Evolutionary conservation across 805 yeast genomes (phyloP).

Genomic region (Ogataea chonburiensis): DNA sequence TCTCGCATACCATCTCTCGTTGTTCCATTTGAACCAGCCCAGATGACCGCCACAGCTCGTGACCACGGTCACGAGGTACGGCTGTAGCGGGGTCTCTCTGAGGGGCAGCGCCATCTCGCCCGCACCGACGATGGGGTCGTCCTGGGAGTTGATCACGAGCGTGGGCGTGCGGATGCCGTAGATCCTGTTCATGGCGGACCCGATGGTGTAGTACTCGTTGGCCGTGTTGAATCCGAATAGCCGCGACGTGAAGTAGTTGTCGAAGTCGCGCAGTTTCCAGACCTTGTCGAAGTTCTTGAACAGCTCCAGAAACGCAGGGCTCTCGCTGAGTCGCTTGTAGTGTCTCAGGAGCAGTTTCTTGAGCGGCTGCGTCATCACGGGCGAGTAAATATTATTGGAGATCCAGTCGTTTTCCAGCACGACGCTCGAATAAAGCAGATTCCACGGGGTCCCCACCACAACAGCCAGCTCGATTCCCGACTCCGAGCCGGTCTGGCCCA

Average conservation of each 20-base stretch:
- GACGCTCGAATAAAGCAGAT: slow-evolving; percentile 50
- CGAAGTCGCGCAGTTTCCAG: slow-evolving; percentile 53
- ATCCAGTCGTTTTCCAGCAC: slow-evolving; percentile 42
- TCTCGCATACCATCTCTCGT: slow-evolving; percentile 64
- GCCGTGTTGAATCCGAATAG: slow-evolving; percentile 65
- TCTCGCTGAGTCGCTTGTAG: slow-evolving; percentile 37
- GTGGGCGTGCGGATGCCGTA: slow-evolving; percentile 59
- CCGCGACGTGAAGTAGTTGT: slow-evolving; percentile 60
- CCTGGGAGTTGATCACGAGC: slow-evolving; percentile 60
- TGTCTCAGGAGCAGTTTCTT: slow-evolving; percentile 44
- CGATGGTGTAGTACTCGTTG: slow-evolving; percentile 62
- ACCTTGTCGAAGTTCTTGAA: slow-evolving; percentile 23
- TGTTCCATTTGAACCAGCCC: slow-evolving; percentile 66
- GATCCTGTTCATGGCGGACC: slow-evolving; percentile 55
- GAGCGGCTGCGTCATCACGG: slow-evolving; percentile 49
- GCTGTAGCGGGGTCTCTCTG: slow-evolving; percentile 51
- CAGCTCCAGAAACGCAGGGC: slow-evolving; percentile 23
- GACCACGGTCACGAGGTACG: slow-evolving; percentile 54
- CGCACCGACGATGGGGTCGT: slow-evolving; percentile 71
- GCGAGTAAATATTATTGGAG: slow-evolving; percentile 48
- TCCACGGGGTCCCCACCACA: slow-evolving; percentile 74
- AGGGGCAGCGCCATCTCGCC: slow-evolving; percentile 45
- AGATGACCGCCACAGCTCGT: slow-evolving; percentile 79
- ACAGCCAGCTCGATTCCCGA: slow-evolving; percentile 52
- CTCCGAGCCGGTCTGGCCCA: slow-evolving; percentile 61